Conservation (phyloP, 2,329 filamentous ascomycete genomes). For the Paraphoma chrysanthemicola region DNA sequence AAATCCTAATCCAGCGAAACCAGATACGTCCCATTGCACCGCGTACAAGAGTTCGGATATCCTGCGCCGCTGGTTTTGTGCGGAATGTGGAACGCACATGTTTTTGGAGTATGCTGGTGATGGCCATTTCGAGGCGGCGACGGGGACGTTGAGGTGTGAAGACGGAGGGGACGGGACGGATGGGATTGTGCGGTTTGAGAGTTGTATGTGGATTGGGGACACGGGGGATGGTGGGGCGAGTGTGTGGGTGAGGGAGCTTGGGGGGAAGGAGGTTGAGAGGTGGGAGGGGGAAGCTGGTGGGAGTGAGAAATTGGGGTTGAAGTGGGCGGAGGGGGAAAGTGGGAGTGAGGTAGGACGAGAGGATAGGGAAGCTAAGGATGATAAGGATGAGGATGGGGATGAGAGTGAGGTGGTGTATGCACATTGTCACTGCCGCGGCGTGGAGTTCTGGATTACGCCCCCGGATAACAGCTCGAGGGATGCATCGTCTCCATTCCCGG, state of each 20-base stretch:
- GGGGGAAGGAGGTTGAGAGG: constrained; percentile 27
- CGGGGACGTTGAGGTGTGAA: constrained; percentile 47
- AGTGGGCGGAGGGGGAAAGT: no score
- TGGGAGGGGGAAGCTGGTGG: constrained; percentile 29
- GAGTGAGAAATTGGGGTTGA: not conserved
- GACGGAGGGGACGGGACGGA: constrained; percentile 32
- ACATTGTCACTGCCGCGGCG: constrained; percentile 56
- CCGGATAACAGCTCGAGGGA: constrained; percentile 32
- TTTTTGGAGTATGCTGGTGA: constrained; percentile 48
- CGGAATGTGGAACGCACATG: constrained; percentile 53
- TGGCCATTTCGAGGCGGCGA: constrained; percentile 48
- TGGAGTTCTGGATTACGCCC: constrained; percentile 50
- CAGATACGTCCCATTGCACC: constrained; percentile 32
- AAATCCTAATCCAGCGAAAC: constrained; percentile 13
- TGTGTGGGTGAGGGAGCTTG: constrained; percentile 52
- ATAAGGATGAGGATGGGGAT: not conserved
- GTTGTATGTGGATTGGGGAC: constrained; percentile 58
- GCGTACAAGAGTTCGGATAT: constrained; percentile 49
- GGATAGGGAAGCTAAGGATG: not conserved
- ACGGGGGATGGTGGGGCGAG: constrained; percentile 61
- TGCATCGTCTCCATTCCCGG: constrained; percentile 51
- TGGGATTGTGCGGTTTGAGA: constrained; percentile 36
- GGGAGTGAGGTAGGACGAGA: no score
- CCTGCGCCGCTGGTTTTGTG: constrained; percentile 51
- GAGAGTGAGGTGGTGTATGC: constrained; percentile 37